A percentile compares a stretch with the other conserved stretches of the same genome.
phyloP scores from a whole-genome alignment of 2,329 filamentous ascomycete genomes.

The Myriosclerotinia curreyana region DNA sequence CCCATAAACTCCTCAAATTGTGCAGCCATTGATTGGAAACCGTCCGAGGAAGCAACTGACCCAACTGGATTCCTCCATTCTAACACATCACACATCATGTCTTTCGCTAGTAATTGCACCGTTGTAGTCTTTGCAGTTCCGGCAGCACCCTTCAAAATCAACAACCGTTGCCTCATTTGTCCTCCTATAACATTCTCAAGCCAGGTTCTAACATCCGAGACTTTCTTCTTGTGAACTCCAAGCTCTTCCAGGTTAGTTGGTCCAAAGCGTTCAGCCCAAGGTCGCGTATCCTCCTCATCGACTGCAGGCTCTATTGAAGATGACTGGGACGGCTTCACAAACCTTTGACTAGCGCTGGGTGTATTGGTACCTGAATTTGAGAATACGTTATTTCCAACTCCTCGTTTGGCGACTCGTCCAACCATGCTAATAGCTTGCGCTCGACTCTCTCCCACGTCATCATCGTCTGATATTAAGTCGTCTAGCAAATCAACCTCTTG shows the following conservation, averaged over 20 bases:
- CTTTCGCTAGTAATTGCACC: slow-evolving; percentile 69
- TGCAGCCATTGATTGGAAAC: slow-evolving; percentile 66
- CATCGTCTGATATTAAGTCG: slow-evolving; percentile 55
- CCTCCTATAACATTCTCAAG: slow-evolving; percentile 70
- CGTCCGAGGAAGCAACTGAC: slow-evolving; percentile 54
- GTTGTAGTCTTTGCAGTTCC: slow-evolving; percentile 94
- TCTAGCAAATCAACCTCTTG: slow-evolving; percentile 46
- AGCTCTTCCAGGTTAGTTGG: slow-evolving; percentile 76
- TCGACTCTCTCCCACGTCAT: slow-evolving; percentile 51
- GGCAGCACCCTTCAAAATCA: slow-evolving; percentile 85
- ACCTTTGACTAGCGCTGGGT: slow-evolving; percentile 49
- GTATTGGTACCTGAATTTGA: slow-evolving; percentile 31
- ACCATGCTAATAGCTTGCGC: slow-evolving; percentile 54
- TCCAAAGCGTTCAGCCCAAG: slow-evolving; percentile 85
- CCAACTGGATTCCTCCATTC: slow-evolving; percentile 87
- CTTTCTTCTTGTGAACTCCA: slow-evolving; percentile 92
- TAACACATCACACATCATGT: slow-evolving; percentile 72
- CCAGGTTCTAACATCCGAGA: slow-evolving; percentile 81
- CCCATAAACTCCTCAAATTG: slow-evolving; percentile 93
- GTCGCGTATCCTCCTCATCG: slow-evolving; percentile 56
- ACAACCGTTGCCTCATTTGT: slow-evolving; percentile 63
- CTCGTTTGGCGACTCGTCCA: slow-evolving; percentile 54
- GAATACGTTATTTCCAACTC: slow-evolving; percentile 43
- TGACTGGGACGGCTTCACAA: slow-evolving; percentile 46
- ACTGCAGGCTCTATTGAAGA: slow-evolving; percentile 26